These are phyloP conservation scores for Trichocladium antarcticum DNA, from an alignment of 495 filamentous ascomycete species.

Conservation along the genomic window DNA sequence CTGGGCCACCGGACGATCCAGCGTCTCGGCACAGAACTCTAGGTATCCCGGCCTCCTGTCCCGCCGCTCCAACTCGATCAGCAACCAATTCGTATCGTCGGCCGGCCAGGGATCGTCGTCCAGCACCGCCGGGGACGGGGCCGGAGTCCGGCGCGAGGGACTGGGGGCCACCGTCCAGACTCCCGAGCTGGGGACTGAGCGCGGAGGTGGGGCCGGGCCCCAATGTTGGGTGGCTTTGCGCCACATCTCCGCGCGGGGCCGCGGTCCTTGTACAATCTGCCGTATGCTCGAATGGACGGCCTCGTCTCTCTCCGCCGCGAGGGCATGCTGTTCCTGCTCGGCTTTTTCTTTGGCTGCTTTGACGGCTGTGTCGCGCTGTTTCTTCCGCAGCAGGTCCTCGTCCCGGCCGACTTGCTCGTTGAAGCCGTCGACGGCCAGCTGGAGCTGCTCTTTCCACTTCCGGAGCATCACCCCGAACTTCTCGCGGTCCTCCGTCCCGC, in stretches of 20 bases:
- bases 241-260: not conserved
- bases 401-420: slow-evolving; percentile 1
- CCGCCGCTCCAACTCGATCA: not conserved
- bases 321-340: not conserved
- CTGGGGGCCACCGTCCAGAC: not conserved
- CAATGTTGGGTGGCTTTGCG: not conserved
- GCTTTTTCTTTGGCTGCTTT: not conserved
- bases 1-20: not conserved
- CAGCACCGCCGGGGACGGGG: not conserved
- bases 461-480: not conserved
- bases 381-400: not conserved
- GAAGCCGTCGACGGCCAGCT: not conserved
- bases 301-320: not conserved
- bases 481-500: not conserved
- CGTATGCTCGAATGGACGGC: not conserved
- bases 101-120: not conserved
- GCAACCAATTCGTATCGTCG: slow-evolving; percentile 1
- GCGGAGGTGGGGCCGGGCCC: not conserved
- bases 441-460: slow-evolving; percentile 4
- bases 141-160: not conserved
- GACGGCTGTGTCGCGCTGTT: slow-evolving; percentile 2
- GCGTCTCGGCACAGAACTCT: slow-evolving; percentile 1
- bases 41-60: not conserved
- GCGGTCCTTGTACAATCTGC: not conserved
- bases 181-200: not conserved